Conservation (phyloP, 768 basidiomycete genomes). For the Auriscalpium vulgare region DNA sequence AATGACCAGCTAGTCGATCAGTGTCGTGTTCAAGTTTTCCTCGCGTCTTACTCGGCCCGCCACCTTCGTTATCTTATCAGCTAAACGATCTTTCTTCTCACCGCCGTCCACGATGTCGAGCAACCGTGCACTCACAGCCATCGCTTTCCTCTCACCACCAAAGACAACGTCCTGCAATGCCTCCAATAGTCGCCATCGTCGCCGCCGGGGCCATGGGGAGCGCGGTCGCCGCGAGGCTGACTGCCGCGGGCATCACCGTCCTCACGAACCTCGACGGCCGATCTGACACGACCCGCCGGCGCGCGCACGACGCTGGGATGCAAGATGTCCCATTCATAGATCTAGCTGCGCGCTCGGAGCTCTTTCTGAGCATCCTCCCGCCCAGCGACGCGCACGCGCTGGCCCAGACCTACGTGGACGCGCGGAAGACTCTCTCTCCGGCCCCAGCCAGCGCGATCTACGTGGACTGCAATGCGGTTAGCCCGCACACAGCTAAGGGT, state of each 20-base stretch:
- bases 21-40: no score
- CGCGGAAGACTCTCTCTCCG: slow-evolving; percentile 6
- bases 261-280: slow-evolving; percentile 49
- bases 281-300: slow-evolving; percentile 39
- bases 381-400: slow-evolving; percentile 43
- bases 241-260: slow-evolving; percentile 40
- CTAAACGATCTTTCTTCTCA: no score
- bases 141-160: no score
- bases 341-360: slow-evolving; percentile 29
- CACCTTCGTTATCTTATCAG: no score
- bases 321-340: slow-evolving; percentile 30
- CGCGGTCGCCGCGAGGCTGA: slow-evolving; percentile 42
- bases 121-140: no score
- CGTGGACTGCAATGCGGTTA: slow-evolving; percentile 54
- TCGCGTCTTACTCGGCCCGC: no score
- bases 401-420: slow-evolving; percentile 31
- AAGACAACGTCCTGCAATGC: not conserved
- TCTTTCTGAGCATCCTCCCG: slow-evolving; percentile 51
- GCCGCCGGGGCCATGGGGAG: slow-evolving; percentile 56
- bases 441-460: slow-evolving; percentile 26
- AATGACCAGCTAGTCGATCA: no score
- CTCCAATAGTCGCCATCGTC: slow-evolving; percentile 35
- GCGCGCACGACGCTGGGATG: slow-evolving; percentile 47
- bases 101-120: no score
- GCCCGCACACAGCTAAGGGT: slow-evolving; percentile 37